Evolutionary conservation across 768 basidiomycete genomes (phyloP), one percentile per base, ranked within the genome.

Genomic region (Serendipita indica): DNA sequence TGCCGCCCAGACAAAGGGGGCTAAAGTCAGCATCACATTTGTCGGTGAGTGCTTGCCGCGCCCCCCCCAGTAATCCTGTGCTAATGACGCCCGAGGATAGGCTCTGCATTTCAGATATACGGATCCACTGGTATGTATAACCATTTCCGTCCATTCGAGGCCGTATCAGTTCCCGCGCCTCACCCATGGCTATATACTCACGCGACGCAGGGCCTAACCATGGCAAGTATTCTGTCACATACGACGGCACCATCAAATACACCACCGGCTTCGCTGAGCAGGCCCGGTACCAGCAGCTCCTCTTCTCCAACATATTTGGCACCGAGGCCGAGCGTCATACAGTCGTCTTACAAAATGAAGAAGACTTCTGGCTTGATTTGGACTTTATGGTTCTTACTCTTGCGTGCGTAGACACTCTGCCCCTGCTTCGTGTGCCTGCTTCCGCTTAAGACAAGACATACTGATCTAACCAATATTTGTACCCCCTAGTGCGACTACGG

Each of bases 161-260:
- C 35, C 10, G 10, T 37, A 37, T 37, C n/a, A n/a, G 13, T 27
- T 46, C 14, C 45, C 13, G 13, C 25, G 45, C 45, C 45, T 2
- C 14, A 27, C 13, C 12, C 12, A 16, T 10, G 37, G 37, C 37
- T 18, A 12, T 39, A 54, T 27, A 22, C 25, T 54, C 25, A 54
- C 32, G n/a, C 22, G 20, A 7, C 25, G 3, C 25, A 54, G 49
- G 49, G 22, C 22, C 49, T 5, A 54, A 54, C 32, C 49, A 54
- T 33, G 49, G 49, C 7, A 54, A 27, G 22, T 54, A 54, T 30
- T 54, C 49, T 2, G 49, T 54, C 22, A 54, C 10, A n/a, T 54
- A 54, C 32, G 49, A 54, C 25, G 32, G 49, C 7, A 33, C 49
- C 49, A 54, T 54, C 49, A 54, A 54, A 27, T 54, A 28, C 49